Percentiles rank a stretch among this genome's conserved stretches.
These are phyloP conservation scores for Oxytropis ochrocephala DNA, from an alignment of 306 rosid genomes.

Conservation along the genomic window DNA sequence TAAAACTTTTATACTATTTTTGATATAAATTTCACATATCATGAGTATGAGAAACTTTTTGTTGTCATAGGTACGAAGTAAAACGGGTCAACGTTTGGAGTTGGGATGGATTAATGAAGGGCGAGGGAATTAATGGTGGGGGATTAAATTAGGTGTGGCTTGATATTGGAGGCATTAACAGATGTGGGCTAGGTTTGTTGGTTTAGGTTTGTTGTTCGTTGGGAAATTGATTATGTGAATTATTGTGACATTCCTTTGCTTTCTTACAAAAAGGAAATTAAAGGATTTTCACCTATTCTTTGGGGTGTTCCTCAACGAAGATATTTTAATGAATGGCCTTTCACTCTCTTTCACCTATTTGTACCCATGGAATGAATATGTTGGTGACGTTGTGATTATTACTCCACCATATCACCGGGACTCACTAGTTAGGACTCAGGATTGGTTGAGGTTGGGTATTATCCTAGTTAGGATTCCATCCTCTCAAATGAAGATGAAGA, in stretches of 20 bases:
- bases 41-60: no score
- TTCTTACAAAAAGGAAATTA: no score
- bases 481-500: no score
- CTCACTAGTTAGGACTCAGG: no score
- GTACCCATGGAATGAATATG: conserved; percentile 1
- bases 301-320: background rate
- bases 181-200: conserved; percentile 48
- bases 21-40: no score
- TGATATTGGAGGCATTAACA: conserved; percentile 37
- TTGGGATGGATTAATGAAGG: conserved; percentile 18
- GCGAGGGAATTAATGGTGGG: conserved; percentile 27
- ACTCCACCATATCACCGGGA: background rate
- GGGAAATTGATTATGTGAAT: conserved; percentile 48
- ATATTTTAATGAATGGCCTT: background rate
- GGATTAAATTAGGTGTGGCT: conserved; percentile 39
- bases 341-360: background rate
- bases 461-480: no score
- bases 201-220: conserved; percentile 48
- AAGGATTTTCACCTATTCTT: background rate
- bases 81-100: background rate
- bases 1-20: no score
- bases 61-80: background rate
- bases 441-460: no score
- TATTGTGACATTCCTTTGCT: conserved; percentile 27
- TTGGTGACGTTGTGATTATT: background rate